Base-by-base conservation (phyloP, 2,329 filamentous ascomycete genomes). In the Trichoderma lentiforme region DNA sequence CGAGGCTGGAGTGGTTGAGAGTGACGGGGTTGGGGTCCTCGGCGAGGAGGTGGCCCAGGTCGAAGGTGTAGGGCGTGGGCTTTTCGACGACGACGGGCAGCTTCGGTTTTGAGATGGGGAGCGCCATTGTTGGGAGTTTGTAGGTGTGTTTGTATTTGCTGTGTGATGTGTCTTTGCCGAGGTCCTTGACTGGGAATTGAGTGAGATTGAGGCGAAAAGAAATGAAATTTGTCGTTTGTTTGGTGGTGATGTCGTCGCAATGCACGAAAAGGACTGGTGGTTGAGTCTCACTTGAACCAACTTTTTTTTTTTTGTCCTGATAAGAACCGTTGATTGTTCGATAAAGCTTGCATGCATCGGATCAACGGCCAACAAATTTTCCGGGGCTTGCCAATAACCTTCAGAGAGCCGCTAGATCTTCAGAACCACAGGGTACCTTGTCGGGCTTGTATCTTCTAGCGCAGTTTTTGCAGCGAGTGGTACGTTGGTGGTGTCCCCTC, bases 61-160 rank as follows among this genome's bases (percentile, higher is more conserved):
- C 94, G 84, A 97, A 98, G 76, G 90, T 94, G 86, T 97, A 97
- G 11, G 95, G 94, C 7, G 92, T 97, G 5, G 94, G 91, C 83
- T 97, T 97, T 73, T 91, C 86, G 79, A 94, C 92, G 18, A 86
- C 88, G 74, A 92, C 86, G 58, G 89, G 87, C 72, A 90, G 84
- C 78, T 88, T 88, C 73, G 83, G 81, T 73, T 82, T 81, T 72
- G 82, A 79, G 73, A 75, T 75, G 58, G 82, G 75, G 66, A 82
- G 73, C 32, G 83, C 77, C 80, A 84, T 85, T 70, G 51, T 47
- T 47, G 71, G 21, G 36, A 4, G 21, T 47, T 30, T 21, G 21
- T 21, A 21, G 21, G 21, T 21, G 21, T 21, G 21, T 21, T 21
- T 47, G 34, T 4, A 0, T 65, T 39, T 26, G n/a, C 21, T 39